Evolutionary conservation across 108 stramenopile species (phyloP), one percentile per base, ranked within the genome.

Genomic region (Fragilariopsis cylindrus): DNA sequence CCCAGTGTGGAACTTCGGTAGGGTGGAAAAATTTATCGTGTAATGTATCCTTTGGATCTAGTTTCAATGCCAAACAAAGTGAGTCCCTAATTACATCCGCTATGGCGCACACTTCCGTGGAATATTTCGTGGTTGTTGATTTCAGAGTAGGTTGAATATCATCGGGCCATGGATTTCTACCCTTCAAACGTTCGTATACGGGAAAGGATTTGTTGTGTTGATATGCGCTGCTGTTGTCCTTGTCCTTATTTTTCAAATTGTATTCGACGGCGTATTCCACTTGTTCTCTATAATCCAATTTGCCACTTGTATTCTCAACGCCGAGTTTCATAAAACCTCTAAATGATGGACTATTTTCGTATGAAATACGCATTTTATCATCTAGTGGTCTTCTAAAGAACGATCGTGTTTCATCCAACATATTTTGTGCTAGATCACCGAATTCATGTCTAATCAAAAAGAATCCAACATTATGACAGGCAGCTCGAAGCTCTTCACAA

Each of bases 241-340:
- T 78, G 45, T 21, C 46, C 7, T 21, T 58, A 46, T 43, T 58
- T 58, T 4, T 75, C n/a, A 30, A 15, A n/a, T 46, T 45, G 47
- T 76, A 76, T 57, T 88, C 87, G n/a, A 79, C 83, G 57, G 85
- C 90, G 66, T 84, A 85, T 63, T 91, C 90, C 56, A 91, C 72
- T 65, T 91, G 87, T 48, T 91, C 90, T 68, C 90, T 57, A n/a
- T 50, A 71, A 74, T 91, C 90, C n/a, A 82, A 65, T 53, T 70
- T 78, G 43, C 90, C 90, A 46, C 78, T 82, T 18, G 90, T 91
- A 72, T 91, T 91, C 76, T 91, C 87, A 39, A 87, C 76, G 4
- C 90, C 90, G 65, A 91, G 44, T 2, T 79, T 73, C 90, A 91
- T 91, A 74, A 88, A 91, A 7, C 90, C 90, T 47, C 87, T 79